Evolutionary conservation across 2,329 filamentous ascomycete species (phyloP).

Genomic region (Plectosphaerella plurivora): DNA sequence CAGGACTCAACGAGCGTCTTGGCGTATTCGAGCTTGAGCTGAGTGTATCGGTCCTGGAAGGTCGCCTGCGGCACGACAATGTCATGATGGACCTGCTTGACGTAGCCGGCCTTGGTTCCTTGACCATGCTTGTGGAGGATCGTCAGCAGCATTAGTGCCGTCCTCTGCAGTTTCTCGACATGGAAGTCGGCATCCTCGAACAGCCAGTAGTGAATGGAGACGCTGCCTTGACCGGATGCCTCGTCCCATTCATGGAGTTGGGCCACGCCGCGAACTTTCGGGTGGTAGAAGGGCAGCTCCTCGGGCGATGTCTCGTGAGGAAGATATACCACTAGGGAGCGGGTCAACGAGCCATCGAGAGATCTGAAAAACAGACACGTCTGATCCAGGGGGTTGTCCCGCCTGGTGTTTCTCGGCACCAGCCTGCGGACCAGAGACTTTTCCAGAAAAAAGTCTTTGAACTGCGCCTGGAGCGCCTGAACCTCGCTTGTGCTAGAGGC

Average conservation of each 20-base stretch:
- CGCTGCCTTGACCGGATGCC: slow-evolving; percentile 33
- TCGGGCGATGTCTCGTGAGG: slow-evolving; percentile 62
- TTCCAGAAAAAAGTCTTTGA: slow-evolving; percentile 35
- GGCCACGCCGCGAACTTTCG: slow-evolving; percentile 66
- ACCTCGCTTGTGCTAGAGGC: slow-evolving; percentile 10
- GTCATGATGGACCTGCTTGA: slow-evolving; percentile 82
- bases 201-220: slow-evolving; percentile 59
- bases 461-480: slow-evolving; percentile 34
- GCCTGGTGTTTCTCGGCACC: slow-evolving; percentile 74
- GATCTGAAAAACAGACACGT: slow-evolving; percentile 63
- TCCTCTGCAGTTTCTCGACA: slow-evolving; percentile 53
- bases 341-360: slow-evolving; percentile 13
- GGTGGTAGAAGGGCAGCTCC: slow-evolving; percentile 84
- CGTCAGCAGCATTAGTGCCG: slow-evolving; percentile 63
- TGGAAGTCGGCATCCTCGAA: slow-evolving; percentile 31
- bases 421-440: slow-evolving; percentile 70
- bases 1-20: slow-evolving; percentile 66
- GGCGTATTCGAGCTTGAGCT: slow-evolving; percentile 77
- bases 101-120: slow-evolving; percentile 61
- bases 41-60: slow-evolving; percentile 78
- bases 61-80: slow-evolving; percentile 68
- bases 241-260: slow-evolving; percentile 67
- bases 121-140: slow-evolving; percentile 71
- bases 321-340: slow-evolving; percentile 67
- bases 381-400: slow-evolving; percentile 74